phyloP scores from a whole-genome alignment of 2,329 filamentous ascomycete genomes.

The Eurotiales sp. region DNA sequence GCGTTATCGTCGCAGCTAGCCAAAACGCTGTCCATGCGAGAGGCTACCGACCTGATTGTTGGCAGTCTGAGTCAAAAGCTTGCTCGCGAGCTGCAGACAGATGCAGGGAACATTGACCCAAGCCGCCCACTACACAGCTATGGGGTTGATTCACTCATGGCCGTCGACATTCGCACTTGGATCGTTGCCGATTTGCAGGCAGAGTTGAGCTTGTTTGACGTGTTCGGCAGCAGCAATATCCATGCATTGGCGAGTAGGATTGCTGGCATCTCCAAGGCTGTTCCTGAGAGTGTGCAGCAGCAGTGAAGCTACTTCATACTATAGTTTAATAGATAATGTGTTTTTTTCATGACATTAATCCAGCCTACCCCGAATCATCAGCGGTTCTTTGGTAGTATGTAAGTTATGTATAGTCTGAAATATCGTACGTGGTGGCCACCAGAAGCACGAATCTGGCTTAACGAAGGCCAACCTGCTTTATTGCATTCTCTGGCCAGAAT shows the following conservation, averaged over 20 bases:
- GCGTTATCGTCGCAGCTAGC: not conserved
- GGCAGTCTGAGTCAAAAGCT: not conserved
- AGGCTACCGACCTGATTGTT: not conserved
- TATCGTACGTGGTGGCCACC: too few relatives aligned
- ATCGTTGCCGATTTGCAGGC: constrained; percentile 42
- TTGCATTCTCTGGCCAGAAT: too few relatives aligned
- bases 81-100: not conserved
- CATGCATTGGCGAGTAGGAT: not conserved
- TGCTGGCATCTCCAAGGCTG: not conserved
- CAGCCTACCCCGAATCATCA: too few relatives aligned
- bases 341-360: not conserved
- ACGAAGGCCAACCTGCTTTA: too few relatives aligned
- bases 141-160: constrained; percentile 19
- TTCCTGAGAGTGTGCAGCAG: not conserved
- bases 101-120: not conserved
- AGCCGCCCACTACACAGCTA: constrained; percentile 8
- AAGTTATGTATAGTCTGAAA: too few relatives aligned
- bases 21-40: not conserved
- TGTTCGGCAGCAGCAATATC: constrained; percentile 25
- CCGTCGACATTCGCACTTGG: constrained; percentile 30
- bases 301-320: not conserved
- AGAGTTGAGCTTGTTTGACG: constrained; percentile 46
- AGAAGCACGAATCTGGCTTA: too few relatives aligned
- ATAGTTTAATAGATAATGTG: not conserved
- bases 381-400: too few relatives aligned